Percentiles rank a stretch among this genome's conserved stretches.
phyloP scores from a whole-genome alignment of 352 stramenopile species.

The Globisporangium radiosum region DNA sequence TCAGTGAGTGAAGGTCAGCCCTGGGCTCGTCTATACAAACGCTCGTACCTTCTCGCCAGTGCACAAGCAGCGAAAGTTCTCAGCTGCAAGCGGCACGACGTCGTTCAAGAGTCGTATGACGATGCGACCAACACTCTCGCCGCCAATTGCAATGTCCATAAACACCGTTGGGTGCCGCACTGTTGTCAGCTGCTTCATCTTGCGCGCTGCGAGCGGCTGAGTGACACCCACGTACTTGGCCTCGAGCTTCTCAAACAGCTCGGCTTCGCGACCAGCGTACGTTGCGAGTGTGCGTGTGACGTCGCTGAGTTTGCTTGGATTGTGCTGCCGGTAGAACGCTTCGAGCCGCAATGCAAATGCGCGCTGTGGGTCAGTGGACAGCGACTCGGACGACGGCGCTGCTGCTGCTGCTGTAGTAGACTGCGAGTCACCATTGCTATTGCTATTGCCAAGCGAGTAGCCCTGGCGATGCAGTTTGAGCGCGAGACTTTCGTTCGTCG shows the following conservation, averaged over 20 bases:
- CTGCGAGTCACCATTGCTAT: not conserved
- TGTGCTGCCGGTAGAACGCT: conserved; percentile 68
- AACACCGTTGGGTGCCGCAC: conserved; percentile 87
- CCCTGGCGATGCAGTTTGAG: conserved; percentile 41
- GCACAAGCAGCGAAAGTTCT: conserved; percentile 92
- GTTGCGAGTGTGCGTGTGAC: conserved; percentile 50
- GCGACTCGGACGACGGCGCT: conserved; percentile 13
- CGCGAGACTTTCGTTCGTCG: conserved; percentile 24
- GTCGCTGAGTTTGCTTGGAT: conserved; percentile 41
- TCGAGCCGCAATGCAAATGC: conserved; percentile 23
- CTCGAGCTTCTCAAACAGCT: conserved; percentile 62
- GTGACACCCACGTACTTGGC: conserved; percentile 45
- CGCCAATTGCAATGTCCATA: conserved; percentile 92
- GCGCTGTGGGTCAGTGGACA: too few relatives aligned
- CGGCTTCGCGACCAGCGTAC: conserved; percentile 52
- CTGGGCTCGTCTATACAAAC: not conserved
- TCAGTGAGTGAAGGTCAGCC: not conserved
- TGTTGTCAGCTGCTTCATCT: conserved; percentile 47
- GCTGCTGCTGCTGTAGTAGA: not conserved
- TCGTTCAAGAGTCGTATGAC: conserved; percentile 94
- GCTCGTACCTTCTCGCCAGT: conserved; percentile 67
- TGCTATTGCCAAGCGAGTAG: conserved; percentile 31
- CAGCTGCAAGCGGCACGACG: conserved; percentile 89
- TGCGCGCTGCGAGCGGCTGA: conserved; percentile 29
- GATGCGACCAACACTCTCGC: conserved; percentile 77